Percentiles rank a stretch among this genome's conserved stretches.
Evolutionary conservation across 495 filamentous ascomycete species (phyloP).

Genomic region (Xanthoparmelia taractica): DNA sequence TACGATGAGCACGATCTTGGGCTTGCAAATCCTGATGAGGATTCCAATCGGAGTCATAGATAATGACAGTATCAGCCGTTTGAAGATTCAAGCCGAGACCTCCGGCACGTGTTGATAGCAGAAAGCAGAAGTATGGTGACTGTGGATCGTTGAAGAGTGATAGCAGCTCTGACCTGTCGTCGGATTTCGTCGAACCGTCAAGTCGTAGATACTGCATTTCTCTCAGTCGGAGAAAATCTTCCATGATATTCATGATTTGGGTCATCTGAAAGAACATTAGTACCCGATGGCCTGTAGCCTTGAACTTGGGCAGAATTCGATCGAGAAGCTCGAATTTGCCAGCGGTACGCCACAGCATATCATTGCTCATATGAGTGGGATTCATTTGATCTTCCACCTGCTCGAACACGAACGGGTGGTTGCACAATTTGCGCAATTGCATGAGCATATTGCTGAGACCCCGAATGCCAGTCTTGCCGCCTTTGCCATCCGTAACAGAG

Average conservation of each 20-base stretch:
- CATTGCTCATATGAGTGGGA: slow-evolving; percentile 74
- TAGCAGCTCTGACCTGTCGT: slow-evolving; percentile 88
- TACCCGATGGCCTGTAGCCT: slow-evolving; percentile 78
- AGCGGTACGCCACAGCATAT: slow-evolving; percentile 88
- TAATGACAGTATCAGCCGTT: slow-evolving; percentile 97
- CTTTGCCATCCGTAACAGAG: slow-evolving; percentile 88
- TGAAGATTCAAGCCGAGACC: slow-evolving; percentile 94
- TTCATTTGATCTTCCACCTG: slow-evolving; percentile 98
- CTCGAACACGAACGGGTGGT: slow-evolving; percentile 97
- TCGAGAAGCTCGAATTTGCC: slow-evolving; percentile 97
- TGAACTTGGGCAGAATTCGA: slow-evolving; percentile 86
- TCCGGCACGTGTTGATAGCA: slow-evolving; percentile 97
- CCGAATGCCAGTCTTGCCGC: slow-evolving; percentile 88
- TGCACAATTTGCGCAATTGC: slow-evolving; percentile 97
- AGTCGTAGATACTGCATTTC: slow-evolving; percentile 80
- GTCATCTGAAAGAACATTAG: slow-evolving; percentile 99
- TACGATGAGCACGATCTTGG: slow-evolving; percentile 99
- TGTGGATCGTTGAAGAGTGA: slow-evolving; percentile 79
- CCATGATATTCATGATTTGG: slow-evolving; percentile 99
- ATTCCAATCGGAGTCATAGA: slow-evolving; percentile 99
- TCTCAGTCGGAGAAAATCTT: slow-evolving; percentile 85
- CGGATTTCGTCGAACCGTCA: slow-evolving; percentile 93
- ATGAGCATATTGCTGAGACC: slow-evolving; percentile 99
- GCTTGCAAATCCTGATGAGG: slow-evolving; percentile 98
- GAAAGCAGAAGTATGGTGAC: slow-evolving; percentile 93